Evolutionary conservation across 768 basidiomycete species (phyloP).

Genomic region (Lactarius hatsudake): DNA sequence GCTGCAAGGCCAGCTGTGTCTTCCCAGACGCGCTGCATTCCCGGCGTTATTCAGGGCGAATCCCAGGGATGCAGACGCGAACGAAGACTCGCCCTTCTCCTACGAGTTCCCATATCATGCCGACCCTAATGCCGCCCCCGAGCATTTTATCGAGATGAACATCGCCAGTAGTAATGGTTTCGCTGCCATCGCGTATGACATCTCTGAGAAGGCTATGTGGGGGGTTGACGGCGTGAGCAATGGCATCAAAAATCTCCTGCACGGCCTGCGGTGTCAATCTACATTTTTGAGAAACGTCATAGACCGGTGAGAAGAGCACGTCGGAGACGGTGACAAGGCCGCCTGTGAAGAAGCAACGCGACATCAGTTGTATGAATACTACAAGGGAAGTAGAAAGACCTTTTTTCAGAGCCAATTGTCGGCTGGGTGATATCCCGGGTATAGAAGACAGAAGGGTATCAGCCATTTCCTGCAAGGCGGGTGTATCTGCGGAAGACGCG

Average conservation of each 20-base stretch:
- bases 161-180: constrained; percentile 75
- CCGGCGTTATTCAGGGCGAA: constrained; percentile 1
- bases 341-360: constrained; percentile 36
- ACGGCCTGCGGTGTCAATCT: constrained; percentile 49
- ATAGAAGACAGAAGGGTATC: constrained; percentile 20
- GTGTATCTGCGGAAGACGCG: background rate
- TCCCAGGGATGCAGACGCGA: background rate
- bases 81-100: constrained; percentile 77
- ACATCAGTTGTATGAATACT: background rate
- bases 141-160: constrained; percentile 59
- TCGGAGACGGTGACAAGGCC: constrained; percentile 48
- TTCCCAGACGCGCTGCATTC: constrained; percentile 83
- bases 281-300: constrained; percentile 57
- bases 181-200: constrained; percentile 38
- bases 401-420: constrained; percentile 16
- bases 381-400: background rate
- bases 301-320: constrained; percentile 46
- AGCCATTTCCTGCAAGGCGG: background rate
- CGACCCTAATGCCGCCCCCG: constrained; percentile 75
- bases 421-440: constrained; percentile 16
- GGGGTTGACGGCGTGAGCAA: constrained; percentile 45
- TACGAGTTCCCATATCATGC: constrained; percentile 83
- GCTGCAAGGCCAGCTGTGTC: constrained; percentile 86
- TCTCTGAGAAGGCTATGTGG: constrained; percentile 43
- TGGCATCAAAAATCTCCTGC: constrained; percentile 46